phyloP scores from a whole-genome alignment of 2,329 filamentous ascomycete genomes.

The Neopestalotiopsis rosae region DNA sequence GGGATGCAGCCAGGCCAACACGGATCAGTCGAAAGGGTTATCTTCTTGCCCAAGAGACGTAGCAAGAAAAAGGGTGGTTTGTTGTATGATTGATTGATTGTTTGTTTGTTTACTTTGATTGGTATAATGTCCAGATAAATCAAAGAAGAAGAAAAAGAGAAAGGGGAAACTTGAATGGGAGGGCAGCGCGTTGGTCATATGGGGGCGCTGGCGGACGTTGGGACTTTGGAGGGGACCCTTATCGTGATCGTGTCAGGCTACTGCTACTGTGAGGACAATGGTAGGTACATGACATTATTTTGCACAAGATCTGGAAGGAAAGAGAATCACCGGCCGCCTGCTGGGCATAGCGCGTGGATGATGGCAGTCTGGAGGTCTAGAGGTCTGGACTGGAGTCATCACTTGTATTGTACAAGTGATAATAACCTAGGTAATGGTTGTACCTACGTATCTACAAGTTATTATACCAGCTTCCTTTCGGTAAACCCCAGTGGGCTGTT shows the following conservation, averaged over 20 bases:
- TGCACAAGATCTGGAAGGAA: background rate
- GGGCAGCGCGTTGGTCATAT: conserved; percentile 7
- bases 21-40: background rate
- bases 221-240: background rate
- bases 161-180: conserved; percentile 3
- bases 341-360: conserved; percentile 16
- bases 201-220: background rate
- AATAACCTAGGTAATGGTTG: background rate
- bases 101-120: conserved; percentile 7
- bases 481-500: too few relatives aligned
- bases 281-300: conserved; percentile 1
- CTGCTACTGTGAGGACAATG: conserved; percentile 8
- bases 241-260: conserved; percentile 19
- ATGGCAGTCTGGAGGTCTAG: background rate
- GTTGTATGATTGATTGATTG: background rate
- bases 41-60: background rate
- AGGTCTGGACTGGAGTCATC: background rate
- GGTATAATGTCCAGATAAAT: background rate
- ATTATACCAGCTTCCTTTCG: background rate
- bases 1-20: background rate
- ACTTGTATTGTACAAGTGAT: background rate
- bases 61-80: background rate
- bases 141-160: background rate
- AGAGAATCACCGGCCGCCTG: conserved; percentile 4
- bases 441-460: background rate